Conservation (phyloP, 805 yeast species). For the Ogataea neopini region DNA sequence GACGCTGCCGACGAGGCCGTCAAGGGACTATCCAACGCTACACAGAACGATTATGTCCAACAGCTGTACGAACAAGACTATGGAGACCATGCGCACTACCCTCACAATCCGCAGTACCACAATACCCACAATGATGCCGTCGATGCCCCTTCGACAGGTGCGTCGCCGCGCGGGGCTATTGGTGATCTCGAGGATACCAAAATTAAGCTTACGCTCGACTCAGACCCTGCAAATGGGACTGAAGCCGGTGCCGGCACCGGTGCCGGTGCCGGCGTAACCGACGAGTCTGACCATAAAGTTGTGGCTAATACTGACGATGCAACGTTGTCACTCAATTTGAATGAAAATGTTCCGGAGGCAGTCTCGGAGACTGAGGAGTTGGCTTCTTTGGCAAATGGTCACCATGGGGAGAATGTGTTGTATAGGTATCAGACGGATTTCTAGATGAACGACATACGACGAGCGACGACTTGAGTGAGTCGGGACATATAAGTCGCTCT, state of each 20-base stretch:
- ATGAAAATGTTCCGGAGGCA: constrained; percentile 33
- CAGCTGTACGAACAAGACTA: constrained; percentile 36
- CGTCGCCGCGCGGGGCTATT: constrained; percentile 2
- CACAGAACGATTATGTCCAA: constrained; percentile 29
- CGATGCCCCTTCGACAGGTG: constrained; percentile 13
- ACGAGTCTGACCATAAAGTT: constrained; percentile 18
- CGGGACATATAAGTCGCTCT: too few relatives aligned
- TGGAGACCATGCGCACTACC: constrained; percentile 29
- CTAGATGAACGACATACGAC: constrained; percentile 3
- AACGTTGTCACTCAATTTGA: constrained; percentile 30
- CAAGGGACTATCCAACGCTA: constrained; percentile 4
- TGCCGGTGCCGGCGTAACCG: not conserved
- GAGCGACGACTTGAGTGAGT: too few relatives aligned
- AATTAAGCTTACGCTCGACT: constrained; percentile 1
- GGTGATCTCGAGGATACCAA: constrained; percentile 6
- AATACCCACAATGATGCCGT: constrained; percentile 24
- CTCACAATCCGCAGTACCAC: constrained; percentile 35
- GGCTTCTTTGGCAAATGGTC: constrained; percentile 37
- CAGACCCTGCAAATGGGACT: constrained; percentile 6
- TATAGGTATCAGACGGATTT: constrained; percentile 33
- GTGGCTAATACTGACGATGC: constrained; percentile 34
- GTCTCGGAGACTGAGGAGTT: constrained; percentile 36
- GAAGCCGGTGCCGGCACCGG: constrained; percentile 1
- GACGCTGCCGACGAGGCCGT: constrained; percentile 6
- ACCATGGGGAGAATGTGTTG: constrained; percentile 35